A percentile compares a stretch with the other conserved stretches of the same genome.
These are phyloP conservation scores for Arbutus unedo DNA, from an alignment of 148 eudicot genomes.

Conservation along the genomic window DNA sequence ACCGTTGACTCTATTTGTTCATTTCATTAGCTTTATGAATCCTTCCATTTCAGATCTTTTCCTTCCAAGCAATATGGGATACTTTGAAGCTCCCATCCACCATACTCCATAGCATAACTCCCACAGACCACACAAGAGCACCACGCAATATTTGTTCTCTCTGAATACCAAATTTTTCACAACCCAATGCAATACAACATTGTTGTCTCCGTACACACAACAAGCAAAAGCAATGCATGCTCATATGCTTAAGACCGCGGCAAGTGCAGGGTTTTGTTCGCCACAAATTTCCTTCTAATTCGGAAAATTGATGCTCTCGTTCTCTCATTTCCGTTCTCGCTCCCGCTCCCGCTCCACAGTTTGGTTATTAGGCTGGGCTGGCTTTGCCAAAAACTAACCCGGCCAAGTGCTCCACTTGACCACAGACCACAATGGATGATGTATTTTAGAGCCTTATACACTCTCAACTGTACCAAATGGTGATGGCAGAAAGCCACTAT, in stretches of 20 bases:
- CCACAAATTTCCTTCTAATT: too few species aligned
- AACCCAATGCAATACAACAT: not conserved
- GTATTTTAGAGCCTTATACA: not conserved
- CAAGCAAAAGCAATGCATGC: not conserved
- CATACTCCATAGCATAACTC: not conserved
- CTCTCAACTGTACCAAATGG: not conserved
- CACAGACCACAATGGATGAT: not conserved
- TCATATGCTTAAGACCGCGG: not conserved
- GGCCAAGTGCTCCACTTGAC: not conserved
- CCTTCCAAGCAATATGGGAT: not conserved
- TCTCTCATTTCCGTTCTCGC: too few species aligned
- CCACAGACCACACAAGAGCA: not conserved
- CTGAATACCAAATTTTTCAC: not conserved
- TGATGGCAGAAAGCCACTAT: not conserved
- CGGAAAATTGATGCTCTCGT: too few species aligned
- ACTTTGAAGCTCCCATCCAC: not conserved
- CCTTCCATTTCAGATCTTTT: not conserved
- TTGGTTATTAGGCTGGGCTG: too few species aligned
- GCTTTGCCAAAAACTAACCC: too few species aligned
- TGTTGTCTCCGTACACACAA: not conserved
- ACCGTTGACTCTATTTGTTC: too few species aligned
- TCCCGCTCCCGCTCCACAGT: too few species aligned
- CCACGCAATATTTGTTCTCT: not conserved
- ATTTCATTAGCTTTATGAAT: too few species aligned
- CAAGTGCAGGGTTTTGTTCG: not conserved